Evolutionary conservation across 2,329 filamentous ascomycete species (phyloP), one percentile per base, ranked within the genome.

Genomic region (Neurospora crassa): DNA sequence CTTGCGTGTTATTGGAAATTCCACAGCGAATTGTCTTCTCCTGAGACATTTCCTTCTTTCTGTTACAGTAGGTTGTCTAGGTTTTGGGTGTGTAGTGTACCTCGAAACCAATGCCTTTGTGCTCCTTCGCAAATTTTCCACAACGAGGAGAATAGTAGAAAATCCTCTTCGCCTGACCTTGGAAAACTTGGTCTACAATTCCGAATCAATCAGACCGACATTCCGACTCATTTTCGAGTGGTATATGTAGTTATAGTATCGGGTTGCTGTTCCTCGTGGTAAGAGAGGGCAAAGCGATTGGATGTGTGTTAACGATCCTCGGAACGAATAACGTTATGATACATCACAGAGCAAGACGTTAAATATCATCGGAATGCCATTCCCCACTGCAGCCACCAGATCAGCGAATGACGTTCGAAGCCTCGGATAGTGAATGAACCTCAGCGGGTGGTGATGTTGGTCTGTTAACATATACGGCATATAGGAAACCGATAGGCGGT

Each of bases 191-290:
- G 11, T 41, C 37, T 41, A 10, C 20, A 18, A 68, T 41, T 40
- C n/a, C 12, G 20, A 47, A 14, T 69, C 68, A 69, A 70, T 37
- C 47, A 67, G 67, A 72, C 69, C 71, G 69, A 69, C 69, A 68
- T 72, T 72, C 70, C 18, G 67, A 24, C 20, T 41, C 42, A 34
- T 45, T 67, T 6, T 70, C 6, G n/a, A 47, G 34, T 34, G 16
- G 37, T 45, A 14, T 16, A 10, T 47, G 24, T 29, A 69, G 40
- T 47, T 16, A 69, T 53, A 12, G 37, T 69, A 29, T 53, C 43
- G 34, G 68, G 53, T 45, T 29, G 24, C 10, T 59, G 53, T 18
- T 59, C 53, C 24, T 59, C 24, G 16, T 34, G 24, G 53, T 16
- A 34, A 24, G 24, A 59, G 18, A 34, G 14, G 24, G 16, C 45